Base-by-base conservation (phyloP, 495 filamentous ascomycete species). In the Halenospora varia region DNA sequence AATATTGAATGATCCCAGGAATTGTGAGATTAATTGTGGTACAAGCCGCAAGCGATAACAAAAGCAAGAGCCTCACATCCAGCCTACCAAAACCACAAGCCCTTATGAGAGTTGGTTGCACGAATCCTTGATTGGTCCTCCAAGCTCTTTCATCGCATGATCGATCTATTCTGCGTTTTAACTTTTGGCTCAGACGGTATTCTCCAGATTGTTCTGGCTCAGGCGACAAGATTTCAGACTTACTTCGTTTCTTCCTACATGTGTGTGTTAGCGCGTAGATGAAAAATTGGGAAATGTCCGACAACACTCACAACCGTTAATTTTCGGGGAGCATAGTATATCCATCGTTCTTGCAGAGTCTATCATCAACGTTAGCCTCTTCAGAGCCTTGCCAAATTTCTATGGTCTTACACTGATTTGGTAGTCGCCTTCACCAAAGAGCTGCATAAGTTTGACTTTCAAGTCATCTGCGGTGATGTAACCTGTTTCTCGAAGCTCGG, bases 261-360 rank as follows among this genome's bases (percentile, higher is more conserved):
- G 48, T 51, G 13, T 10, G 11, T 47, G 44, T 8, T 10, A 47
- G 20, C 18, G 20, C 22, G 23, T 25, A 19, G 48, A 15, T 4
- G 11, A 45, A 11, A n/a, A n/a, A n/a, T n/a, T n/a, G n/a, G n/a
- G n/a, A n/a, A n/a, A n/a, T n/a, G n/a, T n/a, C n/a, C n/a, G n/a
- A n/a, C n/a, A n/a, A n/a, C n/a, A n/a, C n/a, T 54, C 8, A 54
- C 51, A 19, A 9, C 11, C 10, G 53, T 55, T 2, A 55, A 39
- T 23, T 48, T 48, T 23, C 24, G 4, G 15, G 53, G 53, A n/a
- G 53, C 44, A 47, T 18, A 47, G 42, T 55, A 55, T 6, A 40
- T 55, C 53, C 53, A 55, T 25, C 53, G 2, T n/a, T 55, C 53
- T 25, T 55, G 24, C 22, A 19, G 46, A 15, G 53, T 55, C 53